Conservation (phyloP, 1,284 basidiomycete species). For the Coniferiporia sulphurascens region DNA sequence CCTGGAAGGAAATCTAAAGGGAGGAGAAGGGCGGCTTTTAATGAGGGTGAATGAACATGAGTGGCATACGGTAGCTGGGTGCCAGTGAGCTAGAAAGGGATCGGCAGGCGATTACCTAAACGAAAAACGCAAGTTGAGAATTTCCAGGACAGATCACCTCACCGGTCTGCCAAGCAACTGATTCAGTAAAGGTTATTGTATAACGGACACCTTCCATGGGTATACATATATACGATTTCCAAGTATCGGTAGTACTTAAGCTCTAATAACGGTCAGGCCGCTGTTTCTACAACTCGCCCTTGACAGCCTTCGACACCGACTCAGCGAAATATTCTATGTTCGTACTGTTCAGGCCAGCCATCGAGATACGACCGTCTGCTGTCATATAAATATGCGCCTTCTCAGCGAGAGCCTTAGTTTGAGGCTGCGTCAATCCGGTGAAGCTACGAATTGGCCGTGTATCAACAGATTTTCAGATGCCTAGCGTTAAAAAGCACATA, state of each 20-base stretch:
- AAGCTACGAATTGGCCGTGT: constrained; percentile 46
- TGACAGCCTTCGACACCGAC: constrained; percentile 79
- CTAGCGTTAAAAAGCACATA: constrained; percentile 27
- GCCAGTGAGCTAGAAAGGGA: no score
- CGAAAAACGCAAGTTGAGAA: no score
- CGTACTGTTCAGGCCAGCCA: constrained; percentile 88
- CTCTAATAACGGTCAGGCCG: background rate
- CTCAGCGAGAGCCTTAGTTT: constrained; percentile 85
- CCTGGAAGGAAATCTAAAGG: no score
- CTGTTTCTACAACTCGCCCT: constrained; percentile 36
- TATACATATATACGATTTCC: background rate
- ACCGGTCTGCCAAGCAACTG: background rate
- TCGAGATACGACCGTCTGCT: constrained; percentile 85
- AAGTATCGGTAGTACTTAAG: background rate
- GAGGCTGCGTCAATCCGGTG: constrained; percentile 80
- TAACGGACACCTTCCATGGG: background rate
- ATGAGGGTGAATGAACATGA: no score
- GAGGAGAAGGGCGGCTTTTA: no score
- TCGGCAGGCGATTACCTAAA: no score
- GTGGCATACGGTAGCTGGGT: no score
- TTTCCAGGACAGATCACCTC: no score
- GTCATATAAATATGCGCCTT: constrained; percentile 96
- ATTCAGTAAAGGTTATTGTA: background rate
- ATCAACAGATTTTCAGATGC: constrained; percentile 16
- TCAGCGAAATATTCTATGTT: constrained; percentile 94